These are phyloP conservation scores for Skeletonema potamos DNA, from an alignment of 108 stramenopile species.

Conservation along the genomic window DNA sequence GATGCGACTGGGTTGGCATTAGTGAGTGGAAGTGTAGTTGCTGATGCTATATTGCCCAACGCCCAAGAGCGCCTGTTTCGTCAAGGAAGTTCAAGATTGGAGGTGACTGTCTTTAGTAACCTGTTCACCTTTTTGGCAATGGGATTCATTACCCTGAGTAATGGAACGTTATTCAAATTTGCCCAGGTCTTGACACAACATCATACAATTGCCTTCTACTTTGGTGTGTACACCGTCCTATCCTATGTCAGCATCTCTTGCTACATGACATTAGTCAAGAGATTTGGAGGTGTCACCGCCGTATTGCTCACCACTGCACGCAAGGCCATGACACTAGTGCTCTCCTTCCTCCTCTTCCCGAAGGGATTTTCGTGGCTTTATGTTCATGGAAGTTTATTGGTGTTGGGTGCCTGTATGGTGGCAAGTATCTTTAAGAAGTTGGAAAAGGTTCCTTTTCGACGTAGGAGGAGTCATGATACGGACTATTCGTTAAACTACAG, in stretches of 20 bases:
- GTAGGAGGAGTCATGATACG: background rate
- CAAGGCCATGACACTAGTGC: constrained; percentile 41
- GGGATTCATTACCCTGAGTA: constrained; percentile 6
- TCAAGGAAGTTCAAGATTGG: constrained; percentile 16
- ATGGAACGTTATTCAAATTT: constrained; percentile 16
- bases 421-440: constrained; percentile 58
- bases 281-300: constrained; percentile 54
- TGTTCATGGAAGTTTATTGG: constrained; percentile 62
- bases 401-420: constrained; percentile 59
- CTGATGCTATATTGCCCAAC: constrained; percentile 41
- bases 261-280: constrained; percentile 75
- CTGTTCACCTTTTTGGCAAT: constrained; percentile 29
- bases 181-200: background rate
- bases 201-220: constrained; percentile 27
- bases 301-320: constrained; percentile 41
- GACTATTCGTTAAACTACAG: background rate
- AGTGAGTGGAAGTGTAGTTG: constrained; percentile 16
- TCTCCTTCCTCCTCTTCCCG: constrained; percentile 34
- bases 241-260: constrained; percentile 32
- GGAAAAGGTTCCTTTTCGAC: constrained; percentile 15
- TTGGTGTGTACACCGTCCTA: constrained; percentile 32
- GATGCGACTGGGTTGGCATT: constrained; percentile 3
- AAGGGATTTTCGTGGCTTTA: constrained; percentile 65
- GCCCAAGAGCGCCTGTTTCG: constrained; percentile 37
- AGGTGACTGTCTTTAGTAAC: constrained; percentile 42